Conservation (phyloP, 352 stramenopile species). For the Halophytophthora polymorphica region DNA sequence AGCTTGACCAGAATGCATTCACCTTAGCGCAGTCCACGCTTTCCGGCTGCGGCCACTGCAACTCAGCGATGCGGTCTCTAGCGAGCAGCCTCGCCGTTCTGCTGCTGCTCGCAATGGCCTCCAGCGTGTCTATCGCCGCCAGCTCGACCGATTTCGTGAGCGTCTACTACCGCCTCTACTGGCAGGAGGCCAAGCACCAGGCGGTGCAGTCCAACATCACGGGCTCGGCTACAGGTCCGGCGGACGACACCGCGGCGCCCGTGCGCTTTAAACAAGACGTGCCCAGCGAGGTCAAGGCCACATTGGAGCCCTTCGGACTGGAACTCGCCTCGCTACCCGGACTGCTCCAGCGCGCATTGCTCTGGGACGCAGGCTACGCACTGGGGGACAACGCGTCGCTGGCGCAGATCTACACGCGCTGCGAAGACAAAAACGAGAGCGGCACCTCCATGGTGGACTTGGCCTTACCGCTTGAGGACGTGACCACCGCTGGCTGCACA, state of each 20-base stretch:
- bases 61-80: neutral
- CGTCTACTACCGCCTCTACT: conserved; percentile 23
- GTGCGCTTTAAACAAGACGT: conserved; percentile 8
- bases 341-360: conserved; percentile 28
- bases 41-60: no score
- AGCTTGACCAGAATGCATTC: no score
- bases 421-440: conserved; percentile 4
- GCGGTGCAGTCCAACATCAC: neutral
- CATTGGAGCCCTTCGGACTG: conserved; percentile 18
- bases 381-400: conserved; percentile 11
- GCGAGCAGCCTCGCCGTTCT: neutral
- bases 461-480: conserved; percentile 2
- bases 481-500: conserved; percentile 8
- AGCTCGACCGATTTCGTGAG: conserved; percentile 17
- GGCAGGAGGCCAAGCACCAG: conserved; percentile 2
- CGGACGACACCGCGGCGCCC: neutral
- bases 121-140: neutral
- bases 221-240: neutral
- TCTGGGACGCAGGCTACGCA: conserved; percentile 40
- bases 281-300: conserved; percentile 18
- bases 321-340: conserved; percentile 19
- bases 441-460: conserved; percentile 16
- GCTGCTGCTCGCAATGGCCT: neutral
- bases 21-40: no score
- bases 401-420: conserved; percentile 22